phyloP scores from a whole-genome alignment of 345 rosid species.

The Populus davidiana region DNA sequence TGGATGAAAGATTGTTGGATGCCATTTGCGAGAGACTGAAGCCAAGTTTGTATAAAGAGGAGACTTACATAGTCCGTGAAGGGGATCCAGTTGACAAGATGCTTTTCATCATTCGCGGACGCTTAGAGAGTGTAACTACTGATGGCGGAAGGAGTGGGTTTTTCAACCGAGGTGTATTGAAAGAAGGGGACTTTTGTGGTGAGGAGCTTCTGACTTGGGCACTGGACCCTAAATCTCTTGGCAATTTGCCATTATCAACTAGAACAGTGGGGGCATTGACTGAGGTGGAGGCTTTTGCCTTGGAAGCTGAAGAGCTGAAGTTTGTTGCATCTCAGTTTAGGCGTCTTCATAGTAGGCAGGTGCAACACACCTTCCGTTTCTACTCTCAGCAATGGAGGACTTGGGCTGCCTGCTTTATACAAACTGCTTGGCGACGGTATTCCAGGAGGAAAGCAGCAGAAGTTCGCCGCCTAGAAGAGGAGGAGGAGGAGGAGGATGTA shows the following conservation, averaged over 20 bases:
- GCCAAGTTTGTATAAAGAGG: slow-evolving; percentile 72
- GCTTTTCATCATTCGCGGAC: slow-evolving; percentile 79
- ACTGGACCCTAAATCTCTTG: slow-evolving; percentile 61
- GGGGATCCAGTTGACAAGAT: slow-evolving; percentile 88
- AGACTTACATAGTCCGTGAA: slow-evolving; percentile 71
- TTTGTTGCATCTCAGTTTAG: slow-evolving; percentile 85
- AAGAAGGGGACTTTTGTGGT: slow-evolving; percentile 79
- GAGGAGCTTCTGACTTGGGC: slow-evolving; percentile 84
- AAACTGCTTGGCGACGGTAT: slow-evolving; percentile 71
- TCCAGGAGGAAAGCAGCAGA: slow-evolving; percentile 56
- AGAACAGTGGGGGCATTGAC: slow-evolving; percentile 60
- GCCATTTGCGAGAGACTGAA: slow-evolving; percentile 89
- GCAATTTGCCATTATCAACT: slow-evolving; percentile 62
- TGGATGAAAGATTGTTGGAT: slow-evolving; percentile 81
- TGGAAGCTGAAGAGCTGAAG: slow-evolving; percentile 83
- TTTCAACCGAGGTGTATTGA: slow-evolving; percentile 63
- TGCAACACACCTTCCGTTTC: slow-evolving; percentile 81
- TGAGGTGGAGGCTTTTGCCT: slow-evolving; percentile 84
- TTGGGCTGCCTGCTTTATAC: slow-evolving; percentile 81
- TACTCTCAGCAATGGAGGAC: slow-evolving; percentile 97
- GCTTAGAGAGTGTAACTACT: slow-evolving; percentile 80
- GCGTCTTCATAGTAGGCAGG: slow-evolving; percentile 81
- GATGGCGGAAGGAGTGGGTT: slow-evolving; percentile 92
- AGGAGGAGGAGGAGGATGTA: slow-evolving; percentile 39
- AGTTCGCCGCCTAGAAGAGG: slow-evolving; percentile 43